phyloP scores from a whole-genome alignment of 1,284 basidiomycete species.

The Hypsizygus ulmarius region DNA sequence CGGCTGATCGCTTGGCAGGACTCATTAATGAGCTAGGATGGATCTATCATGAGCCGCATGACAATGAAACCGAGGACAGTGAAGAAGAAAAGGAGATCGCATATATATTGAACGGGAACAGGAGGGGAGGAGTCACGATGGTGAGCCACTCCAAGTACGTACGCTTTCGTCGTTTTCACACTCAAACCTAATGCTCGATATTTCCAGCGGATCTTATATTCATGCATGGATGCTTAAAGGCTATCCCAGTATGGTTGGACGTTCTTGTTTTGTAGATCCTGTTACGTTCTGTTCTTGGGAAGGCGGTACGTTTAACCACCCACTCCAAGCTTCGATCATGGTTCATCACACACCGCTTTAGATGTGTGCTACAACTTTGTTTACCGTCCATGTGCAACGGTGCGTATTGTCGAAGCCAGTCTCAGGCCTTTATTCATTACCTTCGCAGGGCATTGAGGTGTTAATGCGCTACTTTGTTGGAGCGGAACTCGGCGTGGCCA shows the following conservation, averaged over 20 bases:
- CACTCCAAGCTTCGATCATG: neutral
- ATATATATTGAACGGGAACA: slow-evolving; percentile 16
- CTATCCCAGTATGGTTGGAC: slow-evolving; percentile 61
- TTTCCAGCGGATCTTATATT: slow-evolving; percentile 61
- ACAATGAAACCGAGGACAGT: slow-evolving; percentile 20
- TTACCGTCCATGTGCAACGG: slow-evolving; percentile 64
- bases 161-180: neutral
- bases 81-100: slow-evolving; percentile 28
- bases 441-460: slow-evolving; percentile 65
- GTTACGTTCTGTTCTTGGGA: slow-evolving; percentile 90
- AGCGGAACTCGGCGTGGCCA: slow-evolving; percentile 81
- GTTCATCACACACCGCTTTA: slow-evolving; percentile 25
- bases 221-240: slow-evolving; percentile 87
- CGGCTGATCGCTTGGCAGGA: slow-evolving; percentile 54
- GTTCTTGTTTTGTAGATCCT: slow-evolving; percentile 88
- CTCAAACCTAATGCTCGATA: slow-evolving; percentile 13
- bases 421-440: slow-evolving; percentile 7
- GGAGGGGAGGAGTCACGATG: slow-evolving; percentile 61
- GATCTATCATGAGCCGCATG: slow-evolving; percentile 34
- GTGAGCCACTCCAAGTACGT: slow-evolving; percentile 87
- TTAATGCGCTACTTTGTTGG: slow-evolving; percentile 85
- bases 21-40: slow-evolving; percentile 69
- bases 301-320: slow-evolving; percentile 52
- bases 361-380: slow-evolving; percentile 90
- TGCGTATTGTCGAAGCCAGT: slow-evolving; percentile 29